Base-by-base conservation (phyloP, 371 early-diverging fungal genomes). In the Mycotypha africana region DNA sequence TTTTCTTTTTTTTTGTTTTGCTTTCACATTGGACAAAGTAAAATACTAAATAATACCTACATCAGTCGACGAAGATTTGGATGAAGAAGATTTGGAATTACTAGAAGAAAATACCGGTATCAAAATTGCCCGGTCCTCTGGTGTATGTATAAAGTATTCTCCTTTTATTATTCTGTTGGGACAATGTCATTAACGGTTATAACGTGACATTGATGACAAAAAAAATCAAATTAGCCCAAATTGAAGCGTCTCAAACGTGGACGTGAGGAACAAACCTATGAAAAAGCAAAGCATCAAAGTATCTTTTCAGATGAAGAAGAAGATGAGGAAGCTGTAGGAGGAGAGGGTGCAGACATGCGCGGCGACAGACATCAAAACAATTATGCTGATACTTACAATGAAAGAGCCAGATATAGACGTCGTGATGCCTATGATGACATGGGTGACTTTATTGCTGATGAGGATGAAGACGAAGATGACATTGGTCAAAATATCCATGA, bases 21-120 rank as follows among this genome's bases (percentile, higher is more conserved):
- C 15, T 33, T n/a, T 33, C 4, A n/a, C n/a, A n/a, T n/a, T n/a
- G n/a, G n/a, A n/a, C n/a, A n/a, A n/a, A n/a, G n/a, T n/a, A n/a
- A n/a, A n/a, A n/a, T n/a, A n/a, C n/a, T n/a, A n/a, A n/a, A 25
- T 28, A n/a, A n/a, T n/a, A n/a, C n/a, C n/a, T n/a, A n/a, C n/a
- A n/a, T n/a, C 56, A 53, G 61, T 59, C 31, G 68, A 72, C 19
- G 88, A 89, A 25, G 85, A 85, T 32, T 67, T 92, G n/a, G 90
- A 91, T 24, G 93, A 92, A 34, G 93, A 92, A 52, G 93, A 93
- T 66, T 61, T 91, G 38, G 91, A 78, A 19, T 74, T 93, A 19
- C 62, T 93, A 21, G 88, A 84, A 50, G 93, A 91, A 52, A 92
- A 93, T 58, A 84, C 87, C 7, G 89, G 87, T 28, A 67, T 82